phyloP scores from a whole-genome alignment of 441 rosid genomes.

The Hura crepitans region DNA sequence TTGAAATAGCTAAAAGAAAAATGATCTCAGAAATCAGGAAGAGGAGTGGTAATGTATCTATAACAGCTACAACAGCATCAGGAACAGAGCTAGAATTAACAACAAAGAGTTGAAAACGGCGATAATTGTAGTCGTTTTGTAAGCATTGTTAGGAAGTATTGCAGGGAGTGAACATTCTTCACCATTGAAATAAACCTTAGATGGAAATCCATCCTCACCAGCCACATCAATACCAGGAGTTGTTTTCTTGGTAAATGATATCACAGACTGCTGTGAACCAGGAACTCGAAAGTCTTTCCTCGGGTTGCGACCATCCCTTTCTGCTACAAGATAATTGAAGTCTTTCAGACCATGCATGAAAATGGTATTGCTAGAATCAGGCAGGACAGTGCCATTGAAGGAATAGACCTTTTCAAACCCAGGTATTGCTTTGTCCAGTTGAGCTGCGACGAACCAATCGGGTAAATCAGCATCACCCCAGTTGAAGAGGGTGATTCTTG shows the following conservation, averaged over 20 bases:
- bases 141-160: slow-evolving; percentile 41
- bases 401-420: slow-evolving; percentile 75
- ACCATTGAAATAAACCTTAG: slow-evolving; percentile 83
- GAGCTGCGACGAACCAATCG: slow-evolving; percentile 77
- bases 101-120: slow-evolving; percentile 22
- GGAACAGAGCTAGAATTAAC: slow-evolving; percentile 10
- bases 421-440: slow-evolving; percentile 48
- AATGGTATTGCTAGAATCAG: slow-evolving; percentile 45
- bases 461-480: slow-evolving; percentile 66
- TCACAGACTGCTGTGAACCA: slow-evolving; percentile 81
- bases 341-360: slow-evolving; percentile 70
- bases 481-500: slow-evolving; percentile 74
- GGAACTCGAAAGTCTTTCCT: slow-evolving; percentile 59
- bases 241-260: slow-evolving; percentile 68
- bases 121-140: slow-evolving; percentile 17
- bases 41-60: background rate
- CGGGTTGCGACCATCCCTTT: slow-evolving; percentile 51
- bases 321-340: slow-evolving; percentile 59
- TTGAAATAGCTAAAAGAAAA: background rate
- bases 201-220: slow-evolving; percentile 73
- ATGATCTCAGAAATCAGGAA: background rate
- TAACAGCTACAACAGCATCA: slow-evolving; percentile 11
- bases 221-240: slow-evolving; percentile 60
- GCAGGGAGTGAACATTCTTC: slow-evolving; percentile 82
- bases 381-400: slow-evolving; percentile 54